These are phyloP conservation scores for Xylaria cubensis DNA, from an alignment of 495 filamentous ascomycete genomes.

Conservation along the genomic window DNA sequence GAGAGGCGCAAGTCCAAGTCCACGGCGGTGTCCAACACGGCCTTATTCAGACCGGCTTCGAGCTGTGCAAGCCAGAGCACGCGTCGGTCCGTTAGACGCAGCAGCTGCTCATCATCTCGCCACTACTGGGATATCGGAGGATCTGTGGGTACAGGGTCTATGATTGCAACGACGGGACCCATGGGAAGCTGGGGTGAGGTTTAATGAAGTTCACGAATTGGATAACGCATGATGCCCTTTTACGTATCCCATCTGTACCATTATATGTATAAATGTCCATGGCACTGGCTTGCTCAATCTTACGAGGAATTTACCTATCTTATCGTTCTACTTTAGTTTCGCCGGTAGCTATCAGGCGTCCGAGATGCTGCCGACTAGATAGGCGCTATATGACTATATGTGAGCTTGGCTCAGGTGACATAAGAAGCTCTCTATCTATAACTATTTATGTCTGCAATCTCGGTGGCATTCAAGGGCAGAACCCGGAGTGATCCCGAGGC, in stretches of 20 bases:
- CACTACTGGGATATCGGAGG: conserved; percentile 87
- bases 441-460: conserved; percentile 29
- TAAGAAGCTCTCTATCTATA: neutral
- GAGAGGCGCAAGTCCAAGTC: conserved; percentile 61
- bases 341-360: neutral
- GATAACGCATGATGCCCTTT: conserved; percentile 11
- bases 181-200: conserved; percentile 80
- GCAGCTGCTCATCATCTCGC: conserved; percentile 64
- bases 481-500: conserved; percentile 34
- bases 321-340: conserved; percentile 4
- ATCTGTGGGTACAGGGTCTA: conserved; percentile 75
- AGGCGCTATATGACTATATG: neutral
- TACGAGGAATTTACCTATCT: conserved; percentile 3
- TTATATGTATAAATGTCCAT: conserved; percentile 16
- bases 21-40: conserved; percentile 52
- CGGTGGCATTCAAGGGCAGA: conserved; percentile 25
- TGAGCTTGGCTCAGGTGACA: neutral
- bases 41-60: conserved; percentile 61
- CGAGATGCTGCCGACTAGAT: conserved; percentile 20
- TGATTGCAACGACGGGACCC: conserved; percentile 66
- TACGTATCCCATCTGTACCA: conserved; percentile 13
- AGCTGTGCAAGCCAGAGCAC: conserved; percentile 86
- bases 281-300: conserved; percentile 6
- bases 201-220: conserved; percentile 26
- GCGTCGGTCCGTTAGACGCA: conserved; percentile 63